Evolutionary conservation across 2,329 filamentous ascomycete species (phyloP).

Genomic region (Bipolaris bicolor): DNA sequence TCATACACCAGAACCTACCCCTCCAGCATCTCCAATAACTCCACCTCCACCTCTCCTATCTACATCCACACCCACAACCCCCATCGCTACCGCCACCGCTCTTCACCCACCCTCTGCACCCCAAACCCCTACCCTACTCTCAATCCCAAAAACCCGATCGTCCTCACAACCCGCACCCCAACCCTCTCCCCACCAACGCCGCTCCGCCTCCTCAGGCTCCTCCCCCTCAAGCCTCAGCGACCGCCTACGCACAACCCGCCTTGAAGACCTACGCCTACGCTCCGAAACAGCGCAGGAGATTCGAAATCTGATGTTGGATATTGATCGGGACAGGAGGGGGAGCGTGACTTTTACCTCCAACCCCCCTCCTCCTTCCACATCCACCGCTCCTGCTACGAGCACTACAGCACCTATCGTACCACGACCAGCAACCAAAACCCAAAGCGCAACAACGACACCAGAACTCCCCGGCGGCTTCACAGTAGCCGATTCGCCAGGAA

Average conservation of each 20-base stretch:
- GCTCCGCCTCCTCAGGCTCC: background rate
- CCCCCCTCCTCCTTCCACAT: background rate
- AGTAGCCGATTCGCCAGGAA: too few species aligned
- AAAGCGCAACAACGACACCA: too few species aligned
- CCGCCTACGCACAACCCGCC: background rate
- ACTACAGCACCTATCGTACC: background rate
- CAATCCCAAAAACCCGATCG: background rate
- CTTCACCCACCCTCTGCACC: too few species aligned
- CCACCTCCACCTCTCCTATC: too few species aligned
- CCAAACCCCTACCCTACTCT: too few species aligned
- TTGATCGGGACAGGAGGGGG: background rate
- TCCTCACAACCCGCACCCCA: background rate
- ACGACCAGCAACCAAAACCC: too few species aligned
- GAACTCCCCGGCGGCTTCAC: background rate
- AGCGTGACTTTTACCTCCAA: background rate
- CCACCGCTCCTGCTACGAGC: background rate
- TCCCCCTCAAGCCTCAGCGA: slow-evolving; percentile 6
- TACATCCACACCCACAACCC: too few species aligned
- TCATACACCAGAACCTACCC: background rate
- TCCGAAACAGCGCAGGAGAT: slow-evolving; percentile 6
- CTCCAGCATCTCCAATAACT: background rate
- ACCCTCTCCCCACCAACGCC: background rate
- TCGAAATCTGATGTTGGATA: slow-evolving; percentile 3
- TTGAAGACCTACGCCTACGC: slow-evolving; percentile 7
- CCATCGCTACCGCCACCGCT: too few species aligned